phyloP scores from a whole-genome alignment of 139 green algal species.

The Tetradesmus obliquus region DNA sequence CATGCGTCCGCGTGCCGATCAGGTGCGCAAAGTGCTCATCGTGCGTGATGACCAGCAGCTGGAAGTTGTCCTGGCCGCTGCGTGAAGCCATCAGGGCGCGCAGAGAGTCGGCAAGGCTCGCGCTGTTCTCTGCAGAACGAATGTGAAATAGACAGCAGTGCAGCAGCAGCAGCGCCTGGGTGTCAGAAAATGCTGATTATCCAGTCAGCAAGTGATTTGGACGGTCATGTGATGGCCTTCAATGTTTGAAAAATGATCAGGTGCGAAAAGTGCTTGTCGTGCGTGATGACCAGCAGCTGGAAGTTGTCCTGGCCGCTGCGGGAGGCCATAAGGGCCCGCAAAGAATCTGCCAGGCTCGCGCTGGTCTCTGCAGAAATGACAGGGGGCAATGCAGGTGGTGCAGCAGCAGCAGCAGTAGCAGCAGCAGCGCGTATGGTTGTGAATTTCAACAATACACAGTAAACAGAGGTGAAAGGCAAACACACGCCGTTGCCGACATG shows the following conservation, averaged over 20 bases:
- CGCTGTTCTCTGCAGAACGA: conserved; percentile 67
- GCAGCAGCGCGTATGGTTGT: too few species aligned
- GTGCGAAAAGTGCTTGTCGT: conserved; percentile 93
- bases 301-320: conserved; percentile 94
- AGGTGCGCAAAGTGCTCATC: conserved; percentile 91
- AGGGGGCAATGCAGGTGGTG: too few species aligned
- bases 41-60: conserved; percentile 99
- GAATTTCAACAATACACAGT: too few species aligned
- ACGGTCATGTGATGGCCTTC: too few species aligned
- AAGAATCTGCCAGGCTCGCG: conserved; percentile 83
- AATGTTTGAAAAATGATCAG: too few species aligned
- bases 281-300: conserved; percentile 99
- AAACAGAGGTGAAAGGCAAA: too few species aligned
- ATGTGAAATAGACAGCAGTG: background rate
- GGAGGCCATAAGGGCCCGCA: conserved; percentile 85
- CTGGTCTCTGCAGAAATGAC: conserved; percentile 74
- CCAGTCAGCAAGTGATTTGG: too few species aligned
- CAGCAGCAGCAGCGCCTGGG: too few species aligned
- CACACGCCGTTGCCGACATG: too few species aligned
- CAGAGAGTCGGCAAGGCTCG: conserved; percentile 86
- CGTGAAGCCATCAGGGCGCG: conserved; percentile 85
- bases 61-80: conserved; percentile 94
- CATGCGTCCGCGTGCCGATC: conserved; percentile 76
- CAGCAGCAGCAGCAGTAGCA: too few species aligned
- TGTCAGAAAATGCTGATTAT: too few species aligned